Conservation (phyloP, 352 stramenopile species). For the Globisporangium radiosum region DNA sequence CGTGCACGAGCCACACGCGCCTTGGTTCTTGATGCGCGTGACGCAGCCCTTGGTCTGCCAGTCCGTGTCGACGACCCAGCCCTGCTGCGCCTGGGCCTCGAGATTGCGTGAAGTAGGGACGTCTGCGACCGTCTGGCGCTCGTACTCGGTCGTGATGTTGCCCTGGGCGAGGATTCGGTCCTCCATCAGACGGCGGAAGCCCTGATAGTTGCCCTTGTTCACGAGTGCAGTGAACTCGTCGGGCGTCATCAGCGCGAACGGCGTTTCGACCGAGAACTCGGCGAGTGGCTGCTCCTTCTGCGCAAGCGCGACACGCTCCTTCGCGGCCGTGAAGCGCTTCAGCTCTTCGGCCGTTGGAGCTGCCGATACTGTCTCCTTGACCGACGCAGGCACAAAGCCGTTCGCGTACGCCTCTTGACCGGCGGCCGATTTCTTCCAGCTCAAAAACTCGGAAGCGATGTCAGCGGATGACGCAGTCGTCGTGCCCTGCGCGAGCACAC, state of each 20-base stretch:
- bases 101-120: not conserved
- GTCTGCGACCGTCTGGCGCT: not conserved
- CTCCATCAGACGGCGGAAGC: constrained; percentile 7
- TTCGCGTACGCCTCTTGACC: constrained; percentile 7
- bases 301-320: constrained; percentile 22
- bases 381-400: not conserved
- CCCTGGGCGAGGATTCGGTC: not conserved
- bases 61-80: constrained; percentile 8
- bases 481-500: not conserved
- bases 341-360: constrained; percentile 8
- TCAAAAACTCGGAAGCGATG: constrained; percentile 1
- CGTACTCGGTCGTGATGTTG: not conserved
- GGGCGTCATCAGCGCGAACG: constrained; percentile 61
- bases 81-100: not conserved
- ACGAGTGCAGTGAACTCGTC: constrained; percentile 53
- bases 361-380: not conserved
- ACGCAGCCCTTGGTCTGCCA: constrained; percentile 20
- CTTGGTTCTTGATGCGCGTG: constrained; percentile 18
- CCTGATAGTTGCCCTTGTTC: constrained; percentile 3
- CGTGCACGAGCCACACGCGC: constrained; percentile 16
- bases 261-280: constrained; percentile 52
- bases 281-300: constrained; percentile 49
- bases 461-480: not conserved
- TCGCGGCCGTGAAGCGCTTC: constrained; percentile 6
- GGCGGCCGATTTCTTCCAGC: constrained; percentile 9